Percentiles rank a stretch among this genome's conserved stretches.
Evolutionary conservation across 805 yeast species (phyloP).

Genomic region (Hanseniaspora lindneri): DNA sequence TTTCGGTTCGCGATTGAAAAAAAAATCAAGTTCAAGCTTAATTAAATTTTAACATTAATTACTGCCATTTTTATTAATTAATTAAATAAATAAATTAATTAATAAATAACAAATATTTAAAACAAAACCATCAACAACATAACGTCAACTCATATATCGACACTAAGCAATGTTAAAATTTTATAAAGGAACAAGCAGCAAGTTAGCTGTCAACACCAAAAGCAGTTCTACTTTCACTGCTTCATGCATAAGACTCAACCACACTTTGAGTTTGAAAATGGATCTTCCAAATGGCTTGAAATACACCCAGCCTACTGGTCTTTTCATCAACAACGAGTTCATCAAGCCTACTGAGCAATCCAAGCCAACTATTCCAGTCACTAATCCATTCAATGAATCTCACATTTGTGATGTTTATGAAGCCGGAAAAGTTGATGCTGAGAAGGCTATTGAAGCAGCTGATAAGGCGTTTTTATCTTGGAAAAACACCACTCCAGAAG

Average conservation of each 20-base stretch:
- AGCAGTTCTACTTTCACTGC: slow-evolving; percentile 27
- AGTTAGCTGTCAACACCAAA: background rate
- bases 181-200: background rate
- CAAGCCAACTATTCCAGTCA: slow-evolving; percentile 45
- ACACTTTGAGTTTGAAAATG: slow-evolving; percentile 34
- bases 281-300: slow-evolving; percentile 58
- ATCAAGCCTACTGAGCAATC: slow-evolving; percentile 43
- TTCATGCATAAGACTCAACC: slow-evolving; percentile 7
- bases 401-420: slow-evolving; percentile 53
- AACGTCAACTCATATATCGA: too few relatives aligned
- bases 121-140: too few relatives aligned
- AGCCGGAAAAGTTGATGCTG: slow-evolving; percentile 64
- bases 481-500: slow-evolving; percentile 56
- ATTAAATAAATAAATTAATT: too few relatives aligned
- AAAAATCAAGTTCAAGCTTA: too few relatives aligned
- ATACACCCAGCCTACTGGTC: slow-evolving; percentile 67
- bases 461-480: slow-evolving; percentile 63
- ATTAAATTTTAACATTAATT: too few relatives aligned
- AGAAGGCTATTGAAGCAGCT: slow-evolving; percentile 78
- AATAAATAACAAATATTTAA: too few relatives aligned
- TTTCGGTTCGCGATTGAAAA: too few relatives aligned
- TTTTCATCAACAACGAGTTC: slow-evolving; percentile 66
- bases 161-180: slow-evolving; percentile 13
- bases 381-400: slow-evolving; percentile 62
- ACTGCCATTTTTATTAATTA: too few relatives aligned